Conservation (phyloP, 306 rosid species). For the Gastrolobium bilobum region DNA sequence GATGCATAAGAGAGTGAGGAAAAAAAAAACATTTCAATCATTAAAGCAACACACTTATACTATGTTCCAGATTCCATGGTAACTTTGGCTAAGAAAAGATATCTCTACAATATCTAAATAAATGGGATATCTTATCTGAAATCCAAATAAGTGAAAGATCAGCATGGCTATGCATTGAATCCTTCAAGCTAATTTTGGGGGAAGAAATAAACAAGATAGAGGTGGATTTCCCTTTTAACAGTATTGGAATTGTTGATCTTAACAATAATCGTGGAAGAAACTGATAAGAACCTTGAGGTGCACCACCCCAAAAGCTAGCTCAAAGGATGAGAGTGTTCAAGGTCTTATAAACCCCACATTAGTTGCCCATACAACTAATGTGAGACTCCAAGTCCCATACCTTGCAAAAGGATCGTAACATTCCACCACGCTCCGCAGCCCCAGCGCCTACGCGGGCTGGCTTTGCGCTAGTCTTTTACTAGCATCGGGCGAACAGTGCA, state of each 20-base stretch:
- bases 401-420: too few species aligned
- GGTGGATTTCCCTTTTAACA: constrained; percentile 5
- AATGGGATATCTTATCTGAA: constrained; percentile 9
- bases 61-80: constrained; percentile 6
- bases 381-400: too few species aligned
- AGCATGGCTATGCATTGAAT: constrained; percentile 11
- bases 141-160: constrained; percentile 7
- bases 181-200: not conserved
- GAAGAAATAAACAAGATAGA: not conserved
- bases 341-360: too few species aligned
- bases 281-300: too few species aligned
- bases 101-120: constrained; percentile 31
- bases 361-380: too few species aligned
- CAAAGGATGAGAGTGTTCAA: too few species aligned
- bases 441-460: too few species aligned
- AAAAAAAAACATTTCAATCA: constrained; percentile 19
- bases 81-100: not conserved
- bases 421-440: too few species aligned
- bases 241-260: not conserved
- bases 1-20: not conserved
- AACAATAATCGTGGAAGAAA: constrained; percentile 31
- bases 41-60: constrained; percentile 12
- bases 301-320: too few species aligned
- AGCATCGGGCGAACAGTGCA: too few species aligned
- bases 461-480: too few species aligned